Percentiles rank a stretch among this genome's conserved stretches.
phyloP scores from a whole-genome alignment of 176 grass and related monocot species.

The Neostapfia colusana region DNA sequence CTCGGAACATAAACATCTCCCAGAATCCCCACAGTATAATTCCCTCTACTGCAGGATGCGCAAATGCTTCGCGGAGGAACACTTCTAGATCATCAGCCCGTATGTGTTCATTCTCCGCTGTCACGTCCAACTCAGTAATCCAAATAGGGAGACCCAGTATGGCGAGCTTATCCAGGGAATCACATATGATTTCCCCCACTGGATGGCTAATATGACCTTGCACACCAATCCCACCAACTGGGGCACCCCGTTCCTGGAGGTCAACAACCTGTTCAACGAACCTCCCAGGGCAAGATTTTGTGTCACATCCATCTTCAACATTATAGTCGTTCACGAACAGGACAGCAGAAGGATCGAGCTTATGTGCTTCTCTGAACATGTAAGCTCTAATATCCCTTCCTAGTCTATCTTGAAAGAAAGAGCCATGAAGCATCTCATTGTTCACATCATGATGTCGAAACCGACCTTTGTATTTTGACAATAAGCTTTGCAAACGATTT shows the following conservation, averaged over 20 bases:
- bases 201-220: slow-evolving; percentile 92
- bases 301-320: slow-evolving; percentile 88
- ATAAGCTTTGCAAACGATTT: slow-evolving; percentile 60
- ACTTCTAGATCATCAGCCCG: slow-evolving; percentile 94
- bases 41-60: slow-evolving; percentile 74
- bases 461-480: slow-evolving; percentile 82
- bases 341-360: slow-evolving; percentile 76
- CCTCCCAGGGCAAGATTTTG: slow-evolving; percentile 81
- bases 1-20: slow-evolving; percentile 88
- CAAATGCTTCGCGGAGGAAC: slow-evolving; percentile 74
- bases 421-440: slow-evolving; percentile 99
- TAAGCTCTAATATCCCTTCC: slow-evolving; percentile 89
- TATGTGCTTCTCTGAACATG: slow-evolving; percentile 92
- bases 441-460: slow-evolving; percentile 96
- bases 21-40: slow-evolving; percentile 92
- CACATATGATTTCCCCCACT: slow-evolving; percentile 88
- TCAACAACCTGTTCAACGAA: slow-evolving; percentile 80
- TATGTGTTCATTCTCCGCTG: slow-evolving; percentile 74
- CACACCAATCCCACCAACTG: slow-evolving; percentile 85
- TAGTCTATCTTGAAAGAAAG: slow-evolving; percentile 86
- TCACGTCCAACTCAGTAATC: slow-evolving; percentile 89
- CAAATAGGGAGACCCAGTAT: slow-evolving; percentile 88
- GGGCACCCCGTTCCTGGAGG: slow-evolving; percentile 79
- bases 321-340: slow-evolving; percentile 98
- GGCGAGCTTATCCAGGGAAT: slow-evolving; percentile 79